Percentiles rank a stretch among this genome's conserved stretches.
Conservation (phyloP, 2,329 filamentous ascomycete genomes). For the Talaromyces islandicus region DNA sequence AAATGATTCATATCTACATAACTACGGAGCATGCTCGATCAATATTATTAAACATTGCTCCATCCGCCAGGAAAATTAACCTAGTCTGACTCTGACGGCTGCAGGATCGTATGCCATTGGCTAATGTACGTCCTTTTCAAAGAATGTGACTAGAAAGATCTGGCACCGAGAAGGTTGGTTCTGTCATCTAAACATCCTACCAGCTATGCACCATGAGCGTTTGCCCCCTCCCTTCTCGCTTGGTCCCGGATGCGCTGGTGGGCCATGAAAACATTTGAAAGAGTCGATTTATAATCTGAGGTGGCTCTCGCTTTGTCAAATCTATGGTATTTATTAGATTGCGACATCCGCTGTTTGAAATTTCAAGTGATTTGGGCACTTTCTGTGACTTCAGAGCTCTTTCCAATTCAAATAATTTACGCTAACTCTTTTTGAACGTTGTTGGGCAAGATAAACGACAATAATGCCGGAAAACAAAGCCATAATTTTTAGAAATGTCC, state of each 20-base stretch:
- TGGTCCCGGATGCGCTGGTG: background rate
- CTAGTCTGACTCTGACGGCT: background rate
- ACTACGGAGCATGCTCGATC: background rate
- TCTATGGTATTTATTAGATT: background rate
- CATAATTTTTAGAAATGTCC: constrained; percentile 66
- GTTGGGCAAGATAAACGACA: background rate
- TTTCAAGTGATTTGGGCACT: background rate
- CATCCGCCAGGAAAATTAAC: background rate
- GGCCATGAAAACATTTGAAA: background rate
- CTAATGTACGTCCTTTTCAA: background rate
- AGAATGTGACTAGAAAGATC: background rate
- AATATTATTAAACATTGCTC: background rate
- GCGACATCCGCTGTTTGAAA: background rate
- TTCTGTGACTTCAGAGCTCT: background rate
- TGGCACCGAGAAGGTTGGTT: background rate
- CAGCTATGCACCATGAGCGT: background rate
- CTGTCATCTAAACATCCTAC: background rate
- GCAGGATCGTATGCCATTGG: background rate
- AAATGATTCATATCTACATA: background rate
- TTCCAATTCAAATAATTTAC: background rate
- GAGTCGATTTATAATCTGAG: background rate
- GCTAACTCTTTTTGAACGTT: background rate
- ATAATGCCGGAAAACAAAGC: constrained; percentile 58
- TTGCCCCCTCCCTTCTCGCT: background rate
- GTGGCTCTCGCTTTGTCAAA: background rate